These are phyloP conservation scores for Rhizopus stolonifer DNA, from an alignment of 371 early-diverging fungal species.

Conservation along the genomic window DNA sequence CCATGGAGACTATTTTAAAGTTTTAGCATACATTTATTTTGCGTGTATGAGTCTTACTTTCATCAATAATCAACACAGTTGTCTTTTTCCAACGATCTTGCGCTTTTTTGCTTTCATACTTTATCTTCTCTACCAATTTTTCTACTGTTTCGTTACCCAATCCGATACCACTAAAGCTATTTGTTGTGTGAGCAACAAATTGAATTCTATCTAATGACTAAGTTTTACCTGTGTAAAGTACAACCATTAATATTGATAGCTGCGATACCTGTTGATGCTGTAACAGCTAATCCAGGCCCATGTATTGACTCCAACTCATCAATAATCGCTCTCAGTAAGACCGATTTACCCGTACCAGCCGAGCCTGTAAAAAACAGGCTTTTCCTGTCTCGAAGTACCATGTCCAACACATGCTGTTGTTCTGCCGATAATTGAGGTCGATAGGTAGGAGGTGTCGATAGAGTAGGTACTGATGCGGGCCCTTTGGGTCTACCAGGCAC, in stretches of 20 bases:
- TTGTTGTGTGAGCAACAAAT: too few relatives aligned
- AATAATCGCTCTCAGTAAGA: conserved; percentile 71
- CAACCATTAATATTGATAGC: conserved; percentile 84
- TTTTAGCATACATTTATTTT: neutral
- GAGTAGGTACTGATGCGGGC: too few relatives aligned
- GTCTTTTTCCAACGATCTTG: conserved; percentile 64
- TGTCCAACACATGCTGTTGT: conserved; percentile 21
- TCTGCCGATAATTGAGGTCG: conserved; percentile 16
- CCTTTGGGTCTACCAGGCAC: too few relatives aligned
- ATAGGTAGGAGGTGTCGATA: too few relatives aligned
- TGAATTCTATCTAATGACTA: too few relatives aligned
- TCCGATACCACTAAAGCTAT: conserved; percentile 80
- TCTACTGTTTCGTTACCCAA: conserved; percentile 56
- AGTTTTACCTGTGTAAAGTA: conserved; percentile 67
- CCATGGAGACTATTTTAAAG: conserved; percentile 76
- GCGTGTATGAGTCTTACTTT: conserved; percentile 68
- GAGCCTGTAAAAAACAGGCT: conserved; percentile 43
- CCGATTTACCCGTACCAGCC: conserved; percentile 85
- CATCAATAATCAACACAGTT: conserved; percentile 83
- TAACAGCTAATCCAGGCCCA: conserved; percentile 63
- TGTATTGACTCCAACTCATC: conserved; percentile 34
- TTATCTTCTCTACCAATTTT: conserved; percentile 45
- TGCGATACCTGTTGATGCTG: conserved; percentile 91
- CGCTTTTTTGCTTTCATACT: conserved; percentile 32
- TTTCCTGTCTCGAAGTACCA: conserved; percentile 13